Conservation (phyloP, 768 basidiomycete species). For the Phlebiopsis gigantea region DNA sequence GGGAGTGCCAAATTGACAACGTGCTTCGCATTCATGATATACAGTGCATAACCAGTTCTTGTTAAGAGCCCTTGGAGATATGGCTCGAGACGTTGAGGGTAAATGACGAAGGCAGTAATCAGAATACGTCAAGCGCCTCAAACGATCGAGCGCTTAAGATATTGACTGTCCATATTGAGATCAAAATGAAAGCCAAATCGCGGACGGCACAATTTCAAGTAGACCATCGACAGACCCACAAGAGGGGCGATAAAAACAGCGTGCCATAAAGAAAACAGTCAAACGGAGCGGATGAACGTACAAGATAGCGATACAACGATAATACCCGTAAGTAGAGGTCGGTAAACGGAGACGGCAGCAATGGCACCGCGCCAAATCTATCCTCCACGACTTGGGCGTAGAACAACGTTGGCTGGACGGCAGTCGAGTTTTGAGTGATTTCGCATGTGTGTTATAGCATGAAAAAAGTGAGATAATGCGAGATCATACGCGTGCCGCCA, state of each 20-base stretch:
- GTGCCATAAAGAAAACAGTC: background rate
- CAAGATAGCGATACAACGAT: constrained; percentile 6
- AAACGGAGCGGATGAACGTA: background rate
- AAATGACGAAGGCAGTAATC: background rate
- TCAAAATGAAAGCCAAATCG: background rate
- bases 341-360: background rate
- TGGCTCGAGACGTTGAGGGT: background rate
- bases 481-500: constrained; percentile 10
- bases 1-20: background rate
- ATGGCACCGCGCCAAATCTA: background rate
- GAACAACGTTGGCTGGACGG: background rate
- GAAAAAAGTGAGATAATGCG: constrained; percentile 12
- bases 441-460: constrained; percentile 14
- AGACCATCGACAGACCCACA: background rate
- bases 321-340: background rate
- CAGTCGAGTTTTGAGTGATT: constrained; percentile 8
- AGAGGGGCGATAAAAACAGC: background rate
- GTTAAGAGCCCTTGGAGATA: background rate
- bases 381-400: background rate
- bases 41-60: background rate
- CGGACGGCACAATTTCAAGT: no score
- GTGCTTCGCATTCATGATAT: background rate
- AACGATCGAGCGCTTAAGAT: background rate
- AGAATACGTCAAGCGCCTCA: background rate
- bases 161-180: background rate